Conservation (phyloP, 2,329 filamentous ascomycete species). For the Aspergillus thermomutatus region DNA sequence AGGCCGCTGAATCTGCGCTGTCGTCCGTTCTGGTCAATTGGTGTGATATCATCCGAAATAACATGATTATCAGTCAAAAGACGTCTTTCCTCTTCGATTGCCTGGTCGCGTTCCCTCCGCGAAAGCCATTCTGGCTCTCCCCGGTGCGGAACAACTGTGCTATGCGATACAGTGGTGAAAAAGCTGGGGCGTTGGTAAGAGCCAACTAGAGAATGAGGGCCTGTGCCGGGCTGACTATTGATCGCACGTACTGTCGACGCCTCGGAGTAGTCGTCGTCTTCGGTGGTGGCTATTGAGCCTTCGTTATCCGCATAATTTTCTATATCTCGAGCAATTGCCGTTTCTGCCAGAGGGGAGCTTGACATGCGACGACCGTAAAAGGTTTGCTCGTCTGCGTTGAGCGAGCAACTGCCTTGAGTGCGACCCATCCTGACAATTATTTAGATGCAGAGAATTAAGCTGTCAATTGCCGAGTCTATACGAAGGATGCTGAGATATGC, state of each 20-base stretch:
- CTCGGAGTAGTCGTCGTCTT: slow-evolving; percentile 36
- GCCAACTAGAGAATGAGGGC: slow-evolving; percentile 52
- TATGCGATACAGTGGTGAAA: slow-evolving; percentile 68
- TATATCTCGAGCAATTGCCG: slow-evolving; percentile 63
- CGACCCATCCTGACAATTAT: slow-evolving; percentile 26
- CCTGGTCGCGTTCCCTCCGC: slow-evolving; percentile 52
- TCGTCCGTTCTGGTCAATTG: slow-evolving; percentile 8
- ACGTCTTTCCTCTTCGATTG: slow-evolving; percentile 56
- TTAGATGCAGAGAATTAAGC: not conserved
- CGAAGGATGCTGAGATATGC: not conserved
- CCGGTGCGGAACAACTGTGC: slow-evolving; percentile 59
- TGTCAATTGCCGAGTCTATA: not conserved
- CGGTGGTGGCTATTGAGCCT: slow-evolving; percentile 30
- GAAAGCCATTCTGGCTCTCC: slow-evolving; percentile 45
- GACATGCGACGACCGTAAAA: slow-evolving; percentile 50
- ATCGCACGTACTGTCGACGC: slow-evolving; percentile 41
- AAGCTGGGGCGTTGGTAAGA: slow-evolving; percentile 75
- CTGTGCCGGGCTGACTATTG: slow-evolving; percentile 34
- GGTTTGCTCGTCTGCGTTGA: slow-evolving; percentile 25
- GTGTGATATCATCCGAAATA: slow-evolving; percentile 51
- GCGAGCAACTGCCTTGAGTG: slow-evolving; percentile 22
- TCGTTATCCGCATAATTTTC: slow-evolving; percentile 62
- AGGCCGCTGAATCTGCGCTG: slow-evolving; percentile 25
- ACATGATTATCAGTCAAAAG: slow-evolving; percentile 59
- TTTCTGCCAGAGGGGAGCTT: slow-evolving; percentile 64